Evolutionary conservation across 1,139 yeast genomes (phyloP).

Genomic region (Geotrichum australiense): DNA sequence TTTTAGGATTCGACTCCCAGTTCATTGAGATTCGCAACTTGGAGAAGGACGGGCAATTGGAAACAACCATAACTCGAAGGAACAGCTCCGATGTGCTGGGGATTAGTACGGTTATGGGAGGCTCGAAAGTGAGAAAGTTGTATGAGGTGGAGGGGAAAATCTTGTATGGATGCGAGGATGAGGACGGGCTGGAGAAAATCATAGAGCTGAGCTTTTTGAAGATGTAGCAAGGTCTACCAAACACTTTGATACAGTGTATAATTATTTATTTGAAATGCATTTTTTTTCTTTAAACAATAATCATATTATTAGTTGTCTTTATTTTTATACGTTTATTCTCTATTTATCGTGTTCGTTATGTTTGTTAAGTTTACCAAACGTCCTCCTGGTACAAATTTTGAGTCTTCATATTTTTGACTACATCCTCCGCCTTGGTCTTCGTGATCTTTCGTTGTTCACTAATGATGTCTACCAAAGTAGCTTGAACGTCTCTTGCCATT

Average conservation of each 20-base stretch:
- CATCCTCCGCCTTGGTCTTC: slow-evolving; percentile 64
- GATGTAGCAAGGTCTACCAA: too few species aligned
- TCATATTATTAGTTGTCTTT: too few species aligned
- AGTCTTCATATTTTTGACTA: slow-evolving; percentile 72
- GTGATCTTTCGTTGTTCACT: slow-evolving; percentile 52
- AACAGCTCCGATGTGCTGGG: not conserved
- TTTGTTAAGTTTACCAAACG: slow-evolving; percentile 80
- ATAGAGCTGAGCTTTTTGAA: slow-evolving; percentile 88
- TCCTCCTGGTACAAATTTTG: slow-evolving; percentile 94
- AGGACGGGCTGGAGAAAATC: slow-evolving; percentile 82
- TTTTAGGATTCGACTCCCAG: slow-evolving; percentile 80
- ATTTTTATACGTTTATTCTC: too few species aligned
- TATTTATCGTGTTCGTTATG: too few species aligned
- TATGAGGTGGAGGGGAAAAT: slow-evolving; percentile 93
- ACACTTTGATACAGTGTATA: too few species aligned
- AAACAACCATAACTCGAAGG: slow-evolving; percentile 26
- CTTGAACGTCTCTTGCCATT: slow-evolving; percentile 96
- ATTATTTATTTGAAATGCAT: too few species aligned
- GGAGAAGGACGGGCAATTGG: slow-evolving; percentile 66
- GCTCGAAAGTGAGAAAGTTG: slow-evolving; percentile 75
- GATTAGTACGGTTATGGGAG: slow-evolving; percentile 4
- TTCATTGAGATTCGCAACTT: slow-evolving; percentile 91
- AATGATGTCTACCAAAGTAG: slow-evolving; percentile 58
- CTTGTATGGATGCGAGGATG: slow-evolving; percentile 85
- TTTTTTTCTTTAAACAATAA: too few species aligned